A percentile compares a stretch with the other conserved stretches of the same genome.
Conservation (phyloP, 805 yeast genomes). For the Starmerella floris region DNA sequence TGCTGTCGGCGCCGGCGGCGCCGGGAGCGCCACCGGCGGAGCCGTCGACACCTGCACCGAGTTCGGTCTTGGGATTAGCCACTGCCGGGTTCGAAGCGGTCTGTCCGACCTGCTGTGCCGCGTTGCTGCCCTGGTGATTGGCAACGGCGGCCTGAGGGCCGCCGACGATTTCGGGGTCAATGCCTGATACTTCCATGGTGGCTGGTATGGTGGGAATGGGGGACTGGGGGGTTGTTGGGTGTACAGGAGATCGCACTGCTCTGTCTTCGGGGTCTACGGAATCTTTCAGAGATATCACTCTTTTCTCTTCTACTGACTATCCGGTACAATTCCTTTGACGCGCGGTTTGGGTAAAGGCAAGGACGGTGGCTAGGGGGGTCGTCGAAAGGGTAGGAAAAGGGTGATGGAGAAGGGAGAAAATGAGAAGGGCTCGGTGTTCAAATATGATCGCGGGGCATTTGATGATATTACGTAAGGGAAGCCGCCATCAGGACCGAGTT, state of each 20-base stretch:
- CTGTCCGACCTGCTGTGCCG: slow-evolving; percentile 16
- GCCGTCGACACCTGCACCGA: slow-evolving; percentile 5
- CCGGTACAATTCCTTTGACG: slow-evolving; percentile 5
- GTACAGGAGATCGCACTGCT: neutral
- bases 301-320: too few relatives aligned
- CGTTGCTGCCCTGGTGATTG: slow-evolving; percentile 11
- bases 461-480: slow-evolving; percentile 11
- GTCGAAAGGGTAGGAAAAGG: slow-evolving; percentile 19
- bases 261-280: neutral
- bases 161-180: slow-evolving; percentile 27
- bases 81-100: slow-evolving; percentile 9
- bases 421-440: neutral
- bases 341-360: slow-evolving; percentile 22
- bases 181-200: slow-evolving; percentile 23
- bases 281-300: too few relatives aligned
- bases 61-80: slow-evolving; percentile 2
- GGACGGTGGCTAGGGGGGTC: slow-evolving; percentile 19
- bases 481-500: neutral
- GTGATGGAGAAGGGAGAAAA: slow-evolving; percentile 4
- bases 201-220: neutral
- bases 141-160: slow-evolving; percentile 21
- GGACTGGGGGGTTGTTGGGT: neutral
- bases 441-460: neutral
- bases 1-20: slow-evolving; percentile 10
- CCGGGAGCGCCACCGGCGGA: slow-evolving; percentile 4